Base-by-base conservation (phyloP, 1,139 yeast genomes). In the Candida sp. region DNA sequence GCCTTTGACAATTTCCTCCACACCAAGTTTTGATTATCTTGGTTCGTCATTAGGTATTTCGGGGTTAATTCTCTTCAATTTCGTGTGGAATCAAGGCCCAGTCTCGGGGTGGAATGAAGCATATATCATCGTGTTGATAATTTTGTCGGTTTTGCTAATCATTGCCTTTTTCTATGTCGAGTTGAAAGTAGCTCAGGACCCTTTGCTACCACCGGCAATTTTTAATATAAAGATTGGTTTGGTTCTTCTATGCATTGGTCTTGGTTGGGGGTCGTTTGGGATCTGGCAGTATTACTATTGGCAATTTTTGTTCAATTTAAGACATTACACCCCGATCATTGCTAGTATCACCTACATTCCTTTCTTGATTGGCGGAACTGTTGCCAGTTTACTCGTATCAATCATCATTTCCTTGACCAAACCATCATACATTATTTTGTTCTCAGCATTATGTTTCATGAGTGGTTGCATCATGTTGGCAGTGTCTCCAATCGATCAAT, bases 181-280 rank as follows among this genome's bases (percentile, higher is more conserved):
- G 48, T 41, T 58, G 27, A 51, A 49, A 21, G 50, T 55, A 15
- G 66, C 63, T 9, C 27, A 54, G 19, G 45, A 58, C 40, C 83
- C 84, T n/a, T 59, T 79, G 25, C 52, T 79, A 22, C 83, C 82
- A 2, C 58, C 54, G 27, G 63, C 70, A 4, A 67, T 75, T 2
- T 70, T 76, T 52, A 66, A 56, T 54, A 56, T 42, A 12, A 61
- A 62, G 42, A 68, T 70, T 21, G 76, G 74, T 0, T 51, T 71
- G 36, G 68, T 70, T 1, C 52, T 71, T 4, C 45, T 59, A 3
- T 61, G 70, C 44, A 59, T 71, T 36, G 52, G 65, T 11, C 61
- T 77, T 32, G 84, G 84, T 1, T 79, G 84, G 84, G 81, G 81
- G 0, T 74, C 81, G 7, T 79, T 78, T 56, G 82, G 83, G 4